Percentiles rank a stretch among this genome's conserved stretches.
These are phyloP conservation scores for Gyromitra esculenta DNA, from an alignment of 2,329 filamentous ascomycete species.

Conservation along the genomic window DNA sequence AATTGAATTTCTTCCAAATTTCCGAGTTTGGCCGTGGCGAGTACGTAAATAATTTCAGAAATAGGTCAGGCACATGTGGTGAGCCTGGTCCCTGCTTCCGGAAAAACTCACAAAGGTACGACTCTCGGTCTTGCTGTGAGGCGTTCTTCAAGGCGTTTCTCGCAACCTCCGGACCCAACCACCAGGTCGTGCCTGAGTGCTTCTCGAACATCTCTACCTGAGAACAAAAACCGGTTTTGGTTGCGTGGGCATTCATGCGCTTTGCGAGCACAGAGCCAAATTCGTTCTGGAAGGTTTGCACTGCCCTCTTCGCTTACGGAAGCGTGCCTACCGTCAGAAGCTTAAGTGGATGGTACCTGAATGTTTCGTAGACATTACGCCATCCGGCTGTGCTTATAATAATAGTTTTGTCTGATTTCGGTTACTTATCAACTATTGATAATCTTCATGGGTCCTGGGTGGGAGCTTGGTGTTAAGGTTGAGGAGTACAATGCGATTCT, in stretches of 20 bases:
- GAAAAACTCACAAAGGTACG: background rate
- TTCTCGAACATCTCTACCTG: conserved; percentile 26
- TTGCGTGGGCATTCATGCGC: conserved; percentile 28
- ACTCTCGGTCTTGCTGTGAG: background rate
- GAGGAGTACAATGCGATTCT: background rate
- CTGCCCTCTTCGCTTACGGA: conserved; percentile 43
- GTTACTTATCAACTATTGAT: background rate
- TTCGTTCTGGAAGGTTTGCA: conserved; percentile 43
- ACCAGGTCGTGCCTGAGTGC: conserved; percentile 21
- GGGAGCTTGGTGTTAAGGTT: background rate
- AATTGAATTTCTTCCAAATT: background rate
- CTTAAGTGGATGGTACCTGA: conserved; percentile 38
- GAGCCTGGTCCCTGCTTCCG: background rate
- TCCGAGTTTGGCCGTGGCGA: background rate
- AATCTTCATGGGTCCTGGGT: background rate
- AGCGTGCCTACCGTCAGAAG: conserved; percentile 22
- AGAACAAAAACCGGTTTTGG: conserved; percentile 22
- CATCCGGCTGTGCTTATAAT: background rate
- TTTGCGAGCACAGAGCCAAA: conserved; percentile 22
- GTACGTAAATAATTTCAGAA: background rate
- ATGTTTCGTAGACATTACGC: background rate
- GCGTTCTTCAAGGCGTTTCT: conserved; percentile 35
- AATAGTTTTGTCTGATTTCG: background rate
- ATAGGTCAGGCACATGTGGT: background rate
- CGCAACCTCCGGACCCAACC: conserved; percentile 22